phyloP scores from a whole-genome alignment of 2,329 filamentous ascomycete genomes.

The Sarocladium kiliense region DNA sequence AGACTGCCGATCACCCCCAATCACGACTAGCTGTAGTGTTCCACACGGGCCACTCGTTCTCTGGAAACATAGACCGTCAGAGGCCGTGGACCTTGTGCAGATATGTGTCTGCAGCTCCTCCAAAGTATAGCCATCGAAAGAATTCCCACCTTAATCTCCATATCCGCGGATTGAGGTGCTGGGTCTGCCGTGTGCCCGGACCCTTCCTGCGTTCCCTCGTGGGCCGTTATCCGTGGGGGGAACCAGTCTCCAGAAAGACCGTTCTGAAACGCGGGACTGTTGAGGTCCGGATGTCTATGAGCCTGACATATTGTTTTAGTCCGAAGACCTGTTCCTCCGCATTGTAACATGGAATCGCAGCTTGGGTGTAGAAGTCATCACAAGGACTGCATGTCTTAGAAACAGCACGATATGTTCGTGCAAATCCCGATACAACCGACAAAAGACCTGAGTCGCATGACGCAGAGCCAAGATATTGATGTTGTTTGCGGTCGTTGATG shows the following conservation, averaged over 20 bases:
- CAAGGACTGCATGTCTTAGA: no score
- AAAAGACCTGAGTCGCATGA: neutral
- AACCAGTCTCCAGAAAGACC: neutral
- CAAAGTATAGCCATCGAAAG: no score
- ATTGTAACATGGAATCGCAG: no score
- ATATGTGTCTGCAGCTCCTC: neutral
- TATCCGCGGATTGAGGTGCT: no score
- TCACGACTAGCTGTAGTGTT: neutral
- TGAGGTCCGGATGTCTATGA: neutral
- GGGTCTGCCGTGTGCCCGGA: no score
- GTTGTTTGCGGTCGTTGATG: neutral
- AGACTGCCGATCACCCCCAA: neutral
- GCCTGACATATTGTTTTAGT: neutral
- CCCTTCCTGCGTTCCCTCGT: no score
- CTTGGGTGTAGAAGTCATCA: no score
- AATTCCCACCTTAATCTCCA: no score
- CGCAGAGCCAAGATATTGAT: neutral
- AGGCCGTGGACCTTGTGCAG: neutral
- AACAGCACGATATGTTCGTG: neutral
- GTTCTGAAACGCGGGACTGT: neutral
- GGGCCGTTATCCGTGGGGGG: neutral
- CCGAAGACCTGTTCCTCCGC: no score
- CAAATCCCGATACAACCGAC: no score
- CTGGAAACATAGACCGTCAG: neutral
- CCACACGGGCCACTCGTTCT: no score